Evolutionary conservation across 345 rosid genomes (phyloP), one percentile per base, ranked within the genome.

Genomic region (Hypericum androsaemum): DNA sequence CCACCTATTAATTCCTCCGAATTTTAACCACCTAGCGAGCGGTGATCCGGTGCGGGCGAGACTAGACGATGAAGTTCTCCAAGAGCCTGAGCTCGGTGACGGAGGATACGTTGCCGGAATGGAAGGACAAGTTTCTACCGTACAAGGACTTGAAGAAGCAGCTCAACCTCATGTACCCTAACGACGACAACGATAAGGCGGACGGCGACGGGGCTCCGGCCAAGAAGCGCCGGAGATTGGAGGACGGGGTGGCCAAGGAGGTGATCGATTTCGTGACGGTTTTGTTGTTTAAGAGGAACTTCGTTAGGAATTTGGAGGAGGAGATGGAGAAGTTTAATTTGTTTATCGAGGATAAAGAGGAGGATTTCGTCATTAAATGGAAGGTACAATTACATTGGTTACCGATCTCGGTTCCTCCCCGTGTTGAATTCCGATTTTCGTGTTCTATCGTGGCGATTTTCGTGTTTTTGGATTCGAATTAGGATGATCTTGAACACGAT

Each of bases 61-160:
- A 10, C 3, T 7, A 6, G 8, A n/a, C 16, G 39, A 50, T 50
- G 53, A 50, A 50, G 40, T 50, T 50, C 53, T 50, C 39, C 13
- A 50, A 50, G 53, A 50, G 53, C 37, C 53, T 50, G 38, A 50
- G 53, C 39, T 10, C 10, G 10, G 10, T 50, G 39, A 50, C 36
- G 12, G 53, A 50, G 39, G 53, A 50, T 1, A 50, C 53, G 38
- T 11, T 50, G 40, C 53, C 53, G 13, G 53, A 50, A 28, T 50
- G 53, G 53, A 50, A 39, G 39, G 53, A 50, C 40, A 50, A 50
- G 13, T 50, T 50, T 39, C 36, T 50, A 15, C 36, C 53, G 1
- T 50, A 50, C 53, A 50, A 50, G 39, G 53, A 35, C 12, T 50
- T 50, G 39, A 50, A 50, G 53, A 50, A 50, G 39, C 53, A 50